Evolutionary conservation across 352 stramenopile species (phyloP), one percentile per base, ranked within the genome.

Genomic region (Phytophthora fragariaefolia): DNA sequence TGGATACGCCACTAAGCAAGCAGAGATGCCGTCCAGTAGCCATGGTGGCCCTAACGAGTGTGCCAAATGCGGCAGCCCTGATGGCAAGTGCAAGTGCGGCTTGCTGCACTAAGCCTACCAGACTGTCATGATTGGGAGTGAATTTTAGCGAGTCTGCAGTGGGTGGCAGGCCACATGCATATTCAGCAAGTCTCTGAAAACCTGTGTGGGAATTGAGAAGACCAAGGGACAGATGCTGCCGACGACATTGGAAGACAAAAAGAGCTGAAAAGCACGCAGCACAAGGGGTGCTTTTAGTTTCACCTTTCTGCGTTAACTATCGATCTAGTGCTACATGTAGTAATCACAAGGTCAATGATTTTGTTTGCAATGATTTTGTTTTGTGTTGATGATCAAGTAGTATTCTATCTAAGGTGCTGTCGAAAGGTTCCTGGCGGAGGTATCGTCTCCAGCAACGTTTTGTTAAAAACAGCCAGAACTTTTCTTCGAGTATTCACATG

Each of bases 1-100:
- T 23, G 17, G 46, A 45, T 8, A 36, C 46, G 27, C 42, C 27
- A 3, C 36, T 43, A 7, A 32, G 20, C 20, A 6, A 12, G 1
- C 32, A 45, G 18, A 27, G 10, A 10, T 13, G 52, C 20, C 58
- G 42, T 46, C 54, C 15, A 26, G 30, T 10, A 13, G 10, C 7
- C 27, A 34, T 30, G 30, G 47, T 7, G 12, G 42, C 23, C 53
- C 52, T 45, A 17, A 8, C 12, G 45, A 64, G 26, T 79, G 71
- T 9, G 53, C 12, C 32, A 57, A 22, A 0, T 79, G 71, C 26
- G 62, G 71, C n/a, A 72, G 55, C 10, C 40, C 61, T 2, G 42
- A 23, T 17, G 71, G 49, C 8, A 46, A 64, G n/a, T 78, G 71
- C 61, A 66, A 67, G 52, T 78, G 71, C 53, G 68, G 63, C 0